A percentile compares a stretch with the other conserved stretches of the same genome.
phyloP scores from a whole-genome alignment of 2,329 filamentous ascomycete genomes.

The Claviceps cyperi region DNA sequence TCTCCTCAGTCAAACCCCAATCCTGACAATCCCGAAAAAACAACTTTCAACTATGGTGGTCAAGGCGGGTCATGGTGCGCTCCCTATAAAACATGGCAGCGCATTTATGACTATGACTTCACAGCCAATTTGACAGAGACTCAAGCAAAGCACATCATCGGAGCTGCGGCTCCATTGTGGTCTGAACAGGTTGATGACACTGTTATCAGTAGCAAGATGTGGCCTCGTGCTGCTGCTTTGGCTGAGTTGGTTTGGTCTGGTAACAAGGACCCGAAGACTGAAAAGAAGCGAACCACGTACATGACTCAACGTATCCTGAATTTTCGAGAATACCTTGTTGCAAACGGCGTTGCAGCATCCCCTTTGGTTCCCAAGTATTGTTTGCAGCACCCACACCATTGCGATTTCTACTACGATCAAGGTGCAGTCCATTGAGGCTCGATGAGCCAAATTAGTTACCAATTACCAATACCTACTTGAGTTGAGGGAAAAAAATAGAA shows the following conservation, averaged over 20 bases:
- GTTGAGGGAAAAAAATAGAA: too few species aligned
- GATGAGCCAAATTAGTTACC: too few species aligned
- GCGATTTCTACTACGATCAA: slow-evolving; percentile 39
- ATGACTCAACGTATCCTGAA: slow-evolving; percentile 40
- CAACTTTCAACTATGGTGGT: slow-evolving; percentile 40
- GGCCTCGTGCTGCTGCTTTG: slow-evolving; percentile 41
- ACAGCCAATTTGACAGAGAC: slow-evolving; percentile 29
- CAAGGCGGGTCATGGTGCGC: slow-evolving; percentile 41
- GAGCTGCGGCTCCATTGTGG: slow-evolving; percentile 37
- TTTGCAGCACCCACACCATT: slow-evolving; percentile 40
- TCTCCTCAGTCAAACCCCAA: slow-evolving; percentile 33
- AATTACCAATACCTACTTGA: too few species aligned
- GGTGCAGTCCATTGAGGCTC: too few species aligned
- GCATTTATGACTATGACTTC: slow-evolving; percentile 45
- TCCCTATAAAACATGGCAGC: slow-evolving; percentile 46
- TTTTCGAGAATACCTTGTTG: slow-evolving; percentile 44
- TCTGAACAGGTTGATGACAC: slow-evolving; percentile 40
- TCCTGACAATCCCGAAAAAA: slow-evolving; percentile 11
- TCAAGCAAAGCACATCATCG: slow-evolving; percentile 34
- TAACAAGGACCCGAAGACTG: slow-evolving; percentile 29
- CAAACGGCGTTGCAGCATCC: slow-evolving; percentile 34
- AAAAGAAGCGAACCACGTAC: slow-evolving; percentile 24
- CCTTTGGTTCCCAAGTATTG: slow-evolving; percentile 43
- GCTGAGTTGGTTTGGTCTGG: slow-evolving; percentile 42
- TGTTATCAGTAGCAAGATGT: slow-evolving; percentile 34